Base-by-base conservation (phyloP, 2,329 filamentous ascomycete species). In the Trichothecium roseum region DNA sequence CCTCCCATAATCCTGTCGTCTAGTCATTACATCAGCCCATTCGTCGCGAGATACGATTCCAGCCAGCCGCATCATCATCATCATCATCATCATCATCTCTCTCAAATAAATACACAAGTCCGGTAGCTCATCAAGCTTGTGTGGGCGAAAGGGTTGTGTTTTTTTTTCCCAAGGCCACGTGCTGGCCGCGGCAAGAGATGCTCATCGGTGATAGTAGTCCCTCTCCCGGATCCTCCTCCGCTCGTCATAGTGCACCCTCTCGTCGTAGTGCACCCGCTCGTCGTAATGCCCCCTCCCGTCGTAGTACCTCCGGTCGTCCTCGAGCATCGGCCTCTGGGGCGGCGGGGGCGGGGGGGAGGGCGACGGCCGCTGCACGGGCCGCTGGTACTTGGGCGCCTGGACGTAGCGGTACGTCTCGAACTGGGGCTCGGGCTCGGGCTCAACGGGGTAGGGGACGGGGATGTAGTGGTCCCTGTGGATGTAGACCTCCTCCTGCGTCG, bases 321-420 rank as follows among this genome's bases (percentile, higher is more conserved):
- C 45, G 40, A 46, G 35, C 45, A 39, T 38, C 1, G 18, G 46
- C 28, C 50, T 48, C 39, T 49, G 42, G 8, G 48, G 44, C 29
- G 55, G 53, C 41, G 60, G 44, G 31, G 53, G 43, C 30, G 52
- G 47, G 16, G 48, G 42, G 16, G 53, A 52, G 2, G 51, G 51
- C 24, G 59, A 57, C 20, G 6, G 20, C 6, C 20, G 20, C 20
- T 24, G 20, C 34, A 51, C 54, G 14, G 35, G 30, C 9, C 18
- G 26, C 12, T 30, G 13, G 30, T 33, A 33, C 34, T 63, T 55
- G 18, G 67, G 62, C 1, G 63, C 66, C 39, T 73, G 67, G 33
- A 74, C 60, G 44, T 73, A 72, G 6, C 70, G 66, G 45, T 59
- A 74, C 20, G 66, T 67, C 27, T 70, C 68, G 41, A 63, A 64